A percentile compares a stretch with the other conserved stretches of the same genome.
Conservation (phyloP, 495 filamentous ascomycete species). For the Clavariopsis aquatica region DNA sequence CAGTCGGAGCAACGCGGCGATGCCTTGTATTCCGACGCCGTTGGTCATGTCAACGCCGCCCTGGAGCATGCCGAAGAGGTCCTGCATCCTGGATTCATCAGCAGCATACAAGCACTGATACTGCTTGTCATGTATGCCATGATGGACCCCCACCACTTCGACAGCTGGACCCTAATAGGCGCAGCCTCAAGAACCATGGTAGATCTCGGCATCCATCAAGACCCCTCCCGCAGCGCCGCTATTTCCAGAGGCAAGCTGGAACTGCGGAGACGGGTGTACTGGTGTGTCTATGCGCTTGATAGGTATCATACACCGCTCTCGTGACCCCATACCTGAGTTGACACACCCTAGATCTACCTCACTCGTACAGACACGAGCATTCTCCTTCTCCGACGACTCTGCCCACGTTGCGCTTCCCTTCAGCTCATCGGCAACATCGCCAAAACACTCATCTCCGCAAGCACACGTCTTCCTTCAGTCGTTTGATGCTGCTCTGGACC, state of each 20-base stretch:
- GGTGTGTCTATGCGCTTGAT: slow-evolving; percentile 84
- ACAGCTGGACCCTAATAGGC: slow-evolving; percentile 87
- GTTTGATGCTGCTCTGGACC: slow-evolving; percentile 52
- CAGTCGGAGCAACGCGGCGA: slow-evolving; percentile 70
- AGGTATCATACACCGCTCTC: slow-evolving; percentile 54
- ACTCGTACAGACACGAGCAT: slow-evolving; percentile 74
- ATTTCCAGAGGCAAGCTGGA: slow-evolving; percentile 67
- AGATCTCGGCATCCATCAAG: slow-evolving; percentile 87
- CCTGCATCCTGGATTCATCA: slow-evolving; percentile 75
- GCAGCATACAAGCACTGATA: slow-evolving; percentile 79
- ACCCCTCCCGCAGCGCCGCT: slow-evolving; percentile 66
- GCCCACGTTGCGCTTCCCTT: slow-evolving; percentile 63
- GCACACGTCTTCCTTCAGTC: slow-evolving; percentile 50
- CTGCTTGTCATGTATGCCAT: slow-evolving; percentile 85
- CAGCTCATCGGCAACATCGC: slow-evolving; percentile 44
- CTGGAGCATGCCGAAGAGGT: slow-evolving; percentile 75
- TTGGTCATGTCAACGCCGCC: slow-evolving; percentile 68
- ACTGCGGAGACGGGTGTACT: slow-evolving; percentile 75
- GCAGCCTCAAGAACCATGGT: slow-evolving; percentile 80
- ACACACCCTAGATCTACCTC: slow-evolving; percentile 67
- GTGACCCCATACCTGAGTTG: slow-evolving; percentile 12
- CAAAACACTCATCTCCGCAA: slow-evolving; percentile 44
- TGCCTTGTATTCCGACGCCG: slow-evolving; percentile 61
- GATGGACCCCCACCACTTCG: slow-evolving; percentile 83
- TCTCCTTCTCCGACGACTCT: slow-evolving; percentile 91